A percentile compares a stretch with the other conserved stretches of the same genome.
phyloP scores from a whole-genome alignment of 495 filamentous ascomycete species.

The Talaromyces trachyspermus region DNA sequence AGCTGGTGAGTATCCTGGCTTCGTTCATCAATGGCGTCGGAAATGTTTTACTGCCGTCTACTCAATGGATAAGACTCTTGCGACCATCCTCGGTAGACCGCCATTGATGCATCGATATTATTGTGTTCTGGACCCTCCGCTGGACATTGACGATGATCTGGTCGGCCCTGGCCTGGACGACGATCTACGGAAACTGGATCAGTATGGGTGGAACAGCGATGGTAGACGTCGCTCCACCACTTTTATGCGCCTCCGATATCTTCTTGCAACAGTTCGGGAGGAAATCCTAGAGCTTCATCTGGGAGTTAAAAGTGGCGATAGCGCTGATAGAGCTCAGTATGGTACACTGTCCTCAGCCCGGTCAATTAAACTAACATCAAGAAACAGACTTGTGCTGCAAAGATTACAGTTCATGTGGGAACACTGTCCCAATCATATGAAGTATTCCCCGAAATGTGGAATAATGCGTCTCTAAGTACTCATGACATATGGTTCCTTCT shows the following conservation, averaged over 20 bases:
- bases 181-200: slow-evolving; percentile 24
- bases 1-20: slow-evolving; percentile 7
- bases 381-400: neutral
- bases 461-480: neutral
- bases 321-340: slow-evolving; percentile 2
- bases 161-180: slow-evolving; percentile 24
- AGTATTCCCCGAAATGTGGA: slow-evolving; percentile 11
- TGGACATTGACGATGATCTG: slow-evolving; percentile 37
- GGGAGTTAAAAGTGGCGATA: slow-evolving; percentile 9
- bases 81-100: slow-evolving; percentile 38
- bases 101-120: slow-evolving; percentile 36
- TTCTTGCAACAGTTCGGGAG: slow-evolving; percentile 34
- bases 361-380: neutral
- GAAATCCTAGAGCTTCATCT: slow-evolving; percentile 45
- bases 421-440: slow-evolving; percentile 6
- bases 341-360: neutral
- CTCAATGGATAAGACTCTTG: slow-evolving; percentile 29
- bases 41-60: slow-evolving; percentile 35
- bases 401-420: slow-evolving; percentile 7
- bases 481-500: neutral
- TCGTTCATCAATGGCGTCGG: slow-evolving; percentile 33
- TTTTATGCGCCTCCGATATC: slow-evolving; percentile 30
- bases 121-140: slow-evolving; percentile 37
- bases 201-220: slow-evolving; percentile 36
- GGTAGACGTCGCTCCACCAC: slow-evolving; percentile 16